Percentiles rank a stretch among this genome's conserved stretches.
Conservation (phyloP, 306 rosid genomes). For the Vigna mungo region DNA sequence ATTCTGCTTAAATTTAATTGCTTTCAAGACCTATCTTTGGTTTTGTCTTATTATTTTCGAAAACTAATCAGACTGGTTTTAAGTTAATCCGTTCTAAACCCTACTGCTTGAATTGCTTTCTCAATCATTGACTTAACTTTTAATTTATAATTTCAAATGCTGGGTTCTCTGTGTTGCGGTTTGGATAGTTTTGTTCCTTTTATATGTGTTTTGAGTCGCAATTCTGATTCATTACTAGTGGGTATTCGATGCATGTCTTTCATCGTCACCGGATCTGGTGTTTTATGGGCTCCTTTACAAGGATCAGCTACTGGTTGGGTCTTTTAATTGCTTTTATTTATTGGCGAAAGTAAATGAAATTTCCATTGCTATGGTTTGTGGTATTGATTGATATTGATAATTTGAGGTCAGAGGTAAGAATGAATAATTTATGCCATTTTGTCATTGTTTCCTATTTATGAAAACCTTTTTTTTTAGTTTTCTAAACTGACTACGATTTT, state of each 20-base stretch:
- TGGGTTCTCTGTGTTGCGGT: not conserved
- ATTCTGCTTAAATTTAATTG: not conserved
- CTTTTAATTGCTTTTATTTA: slow-evolving; percentile 29
- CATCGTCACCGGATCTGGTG: slow-evolving; percentile 70
- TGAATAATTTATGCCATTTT: slow-evolving; percentile 19
- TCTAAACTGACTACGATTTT: not conserved
- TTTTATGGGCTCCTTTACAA: slow-evolving; percentile 35
- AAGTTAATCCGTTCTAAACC: not conserved
- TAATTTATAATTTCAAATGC: slow-evolving; percentile 6
- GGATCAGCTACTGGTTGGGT: slow-evolving; percentile 37
- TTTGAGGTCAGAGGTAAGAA: slow-evolving; percentile 30
- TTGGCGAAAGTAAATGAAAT: not conserved
- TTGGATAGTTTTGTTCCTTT: slow-evolving; percentile 16
- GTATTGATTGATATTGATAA: slow-evolving; percentile 24
- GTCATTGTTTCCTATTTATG: slow-evolving; percentile 15
- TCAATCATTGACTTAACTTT: not conserved
- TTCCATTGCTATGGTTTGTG: not conserved
- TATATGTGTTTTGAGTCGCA: not conserved
- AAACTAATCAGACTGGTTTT: not conserved
- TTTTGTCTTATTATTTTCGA: not conserved
- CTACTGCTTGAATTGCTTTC: not conserved
- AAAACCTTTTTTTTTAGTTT: not conserved
- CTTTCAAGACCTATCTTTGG: slow-evolving; percentile 15
- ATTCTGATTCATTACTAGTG: slow-evolving; percentile 23
- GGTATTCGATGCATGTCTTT: slow-evolving; percentile 64